Evolutionary conservation across 2,329 filamentous ascomycete species (phyloP).

Genomic region (Venturia aucupariae): DNA sequence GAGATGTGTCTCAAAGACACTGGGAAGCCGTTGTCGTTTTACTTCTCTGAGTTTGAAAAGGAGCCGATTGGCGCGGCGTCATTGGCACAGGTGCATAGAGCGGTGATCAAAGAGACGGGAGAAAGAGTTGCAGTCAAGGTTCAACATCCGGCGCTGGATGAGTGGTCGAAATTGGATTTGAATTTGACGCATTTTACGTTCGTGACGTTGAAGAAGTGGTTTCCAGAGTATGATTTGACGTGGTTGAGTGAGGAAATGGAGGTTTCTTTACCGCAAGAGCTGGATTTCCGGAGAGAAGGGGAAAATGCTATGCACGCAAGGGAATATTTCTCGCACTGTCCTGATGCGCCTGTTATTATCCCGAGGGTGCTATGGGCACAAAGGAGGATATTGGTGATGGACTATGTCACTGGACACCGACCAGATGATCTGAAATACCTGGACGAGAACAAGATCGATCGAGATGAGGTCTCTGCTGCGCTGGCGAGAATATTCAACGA

Average conservation of each 20-base stretch:
- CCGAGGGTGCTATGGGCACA: conserved; percentile 85
- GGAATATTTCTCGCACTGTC: conserved; percentile 65
- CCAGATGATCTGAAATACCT: conserved; percentile 84
- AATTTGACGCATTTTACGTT: conserved; percentile 84
- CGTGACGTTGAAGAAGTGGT: conserved; percentile 79
- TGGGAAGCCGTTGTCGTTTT: conserved; percentile 64
- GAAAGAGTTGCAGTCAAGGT: conserved; percentile 93
- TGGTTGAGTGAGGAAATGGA: conserved; percentile 96
- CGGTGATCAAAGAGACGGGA: conserved; percentile 69
- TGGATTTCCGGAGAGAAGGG: conserved; percentile 82
- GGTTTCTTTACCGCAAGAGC: conserved; percentile 75
- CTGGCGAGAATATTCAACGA: conserved; percentile 94
- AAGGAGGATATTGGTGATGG: conserved; percentile 88
- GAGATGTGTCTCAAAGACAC: conserved; percentile 82
- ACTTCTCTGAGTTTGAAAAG: conserved; percentile 75
- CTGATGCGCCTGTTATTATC: conserved; percentile 72
- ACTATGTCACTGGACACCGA: conserved; percentile 75
- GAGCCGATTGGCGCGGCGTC: conserved; percentile 86
- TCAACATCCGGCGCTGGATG: conserved; percentile 80
- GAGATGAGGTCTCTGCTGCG: conserved; percentile 89
- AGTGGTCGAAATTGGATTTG: conserved; percentile 85
- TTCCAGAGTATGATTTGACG: conserved; percentile 94
- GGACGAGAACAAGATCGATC: conserved; percentile 77
- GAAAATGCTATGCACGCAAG: conserved; percentile 71
- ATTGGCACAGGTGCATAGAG: conserved; percentile 87